Evolutionary conservation across 371 early-diverging fungal species (phyloP), one percentile per base, ranked within the genome.

Genomic region (Funneliformis caledonium): DNA sequence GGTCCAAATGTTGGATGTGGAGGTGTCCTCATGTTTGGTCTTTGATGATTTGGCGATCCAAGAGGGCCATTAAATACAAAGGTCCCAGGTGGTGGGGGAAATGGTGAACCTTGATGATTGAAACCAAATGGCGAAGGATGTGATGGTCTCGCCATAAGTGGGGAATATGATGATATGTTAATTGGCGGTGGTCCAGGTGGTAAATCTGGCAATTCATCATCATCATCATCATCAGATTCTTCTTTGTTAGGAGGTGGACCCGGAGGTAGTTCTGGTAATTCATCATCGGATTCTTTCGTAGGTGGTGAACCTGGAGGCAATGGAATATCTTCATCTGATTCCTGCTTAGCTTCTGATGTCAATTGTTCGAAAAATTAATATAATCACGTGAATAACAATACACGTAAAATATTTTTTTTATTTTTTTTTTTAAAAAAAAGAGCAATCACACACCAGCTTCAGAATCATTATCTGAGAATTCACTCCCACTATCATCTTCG

Each of bases 291-390:
- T 79, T 79, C 72, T 69, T 69, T 33, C 16, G 11, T n/a, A 16
- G 80, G 80, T 59, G 80, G 80, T 33, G 22, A 11, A 43, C 72
- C 61, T 26, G 72, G 61, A 59, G 80, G 80, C 2, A 79, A 26
- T 33, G 80, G 80, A 45, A 79, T 79, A 67, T 79, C 80, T 42
- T 79, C 80, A 42, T 79, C 80, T 43, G 72, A 70, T 70, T 70
- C 72, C 37, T 72, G 65, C 52, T 78, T 50, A 65, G 12, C 37
- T 68, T 37, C 78, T 65, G 26, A 31, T 67, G 9, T 26, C 67
- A 26, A 45, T 4, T 70, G 5, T 22, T 42, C 14, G 43, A 47
- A 22, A 16, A 70, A 37, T 37, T 37, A 37, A 37, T 37, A 0
- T 2, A n/a, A 33, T 70, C 12, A 8, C 12, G 26, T 47, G 33